Base-by-base conservation (phyloP, 1,139 yeast genomes). In the Lipomyces yarrowii region DNA sequence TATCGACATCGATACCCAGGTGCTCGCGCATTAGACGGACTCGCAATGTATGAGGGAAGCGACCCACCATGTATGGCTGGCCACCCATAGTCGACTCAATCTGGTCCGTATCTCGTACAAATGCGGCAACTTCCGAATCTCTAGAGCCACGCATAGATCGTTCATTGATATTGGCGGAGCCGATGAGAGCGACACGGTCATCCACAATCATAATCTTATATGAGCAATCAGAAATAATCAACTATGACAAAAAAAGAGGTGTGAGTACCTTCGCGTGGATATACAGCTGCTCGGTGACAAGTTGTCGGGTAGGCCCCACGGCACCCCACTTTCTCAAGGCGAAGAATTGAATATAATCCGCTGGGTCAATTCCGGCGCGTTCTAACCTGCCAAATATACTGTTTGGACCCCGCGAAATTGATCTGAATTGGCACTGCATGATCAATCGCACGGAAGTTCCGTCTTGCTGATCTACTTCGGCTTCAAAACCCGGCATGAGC, bases 11-110 rank as follows among this genome's bases (percentile, higher is more conserved):
- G 61, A 96, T 88, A 23, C 99, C 99, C 48, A 96, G 77, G 77
- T 96, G 99, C 75, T 96, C 99, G 71, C 99, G 85, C 99, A 96
- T 94, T 60, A 96, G 82, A 69, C 98, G 83, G 81, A 92, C 85
- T 74, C 99, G 83, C 70, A 96, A 80, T 2, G 96, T 89, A 76
- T 92, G 96, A 0, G 98, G 92, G 80, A 94, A 96, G 72, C 87
- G 87, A 1, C 92, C 96, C 0, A 94, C 99, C 69, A 82, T 78
- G 75, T 85, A 93, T 0, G 91, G 90, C 73, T 86, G 80, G 1
- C 96, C 98, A 69, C 87, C 89, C 98, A 96, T 93, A 15, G 80
- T 81, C 0, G 93, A 85, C 62, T 86, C 84, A 2, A 94, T 82
- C 70, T 88, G 85, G 70, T 89, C 92, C 8, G 89, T 86, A 75